Percentiles rank a stretch among this genome's conserved stretches.
Conservation (phyloP, 2,329 filamentous ascomycete species). For the Pseudocercospora fuligena region DNA sequence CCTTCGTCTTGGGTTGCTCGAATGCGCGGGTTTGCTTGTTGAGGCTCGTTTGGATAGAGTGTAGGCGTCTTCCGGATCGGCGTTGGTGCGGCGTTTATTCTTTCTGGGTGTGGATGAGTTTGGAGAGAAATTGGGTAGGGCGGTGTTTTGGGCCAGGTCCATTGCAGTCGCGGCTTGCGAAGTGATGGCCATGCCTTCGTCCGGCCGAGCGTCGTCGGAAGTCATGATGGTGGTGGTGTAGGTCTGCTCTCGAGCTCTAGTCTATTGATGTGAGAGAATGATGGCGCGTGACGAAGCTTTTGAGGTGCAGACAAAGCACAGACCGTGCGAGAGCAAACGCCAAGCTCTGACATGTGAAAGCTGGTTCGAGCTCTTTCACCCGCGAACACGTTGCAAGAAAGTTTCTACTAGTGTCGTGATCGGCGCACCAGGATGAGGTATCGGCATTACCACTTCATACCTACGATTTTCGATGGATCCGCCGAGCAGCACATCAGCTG, state of each 20-base stretch:
- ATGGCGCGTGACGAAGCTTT: background rate
- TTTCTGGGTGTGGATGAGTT: background rate
- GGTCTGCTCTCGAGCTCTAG: background rate
- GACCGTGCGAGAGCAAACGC: background rate
- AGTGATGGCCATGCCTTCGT: background rate
- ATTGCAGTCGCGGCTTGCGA: background rate
- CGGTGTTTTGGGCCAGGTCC: background rate
- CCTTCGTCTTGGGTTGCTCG: background rate
- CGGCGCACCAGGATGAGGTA: background rate
- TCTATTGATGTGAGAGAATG: background rate
- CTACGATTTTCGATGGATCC: background rate
- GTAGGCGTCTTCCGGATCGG: background rate
- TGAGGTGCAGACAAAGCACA: background rate
- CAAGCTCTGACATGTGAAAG: background rate
- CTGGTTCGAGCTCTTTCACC: background rate
- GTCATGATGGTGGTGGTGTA: background rate
- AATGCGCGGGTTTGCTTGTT: background rate
- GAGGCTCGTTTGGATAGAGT: background rate
- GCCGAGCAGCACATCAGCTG: background rate
- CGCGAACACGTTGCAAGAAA: background rate
- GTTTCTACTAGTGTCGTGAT: background rate
- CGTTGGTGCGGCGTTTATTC: background rate
- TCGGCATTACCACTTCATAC: background rate
- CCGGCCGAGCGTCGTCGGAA: background rate
- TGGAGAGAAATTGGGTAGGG: background rate